Base-by-base conservation (phyloP, 768 basidiomycete species). In the Agrocybe praecox region DNA sequence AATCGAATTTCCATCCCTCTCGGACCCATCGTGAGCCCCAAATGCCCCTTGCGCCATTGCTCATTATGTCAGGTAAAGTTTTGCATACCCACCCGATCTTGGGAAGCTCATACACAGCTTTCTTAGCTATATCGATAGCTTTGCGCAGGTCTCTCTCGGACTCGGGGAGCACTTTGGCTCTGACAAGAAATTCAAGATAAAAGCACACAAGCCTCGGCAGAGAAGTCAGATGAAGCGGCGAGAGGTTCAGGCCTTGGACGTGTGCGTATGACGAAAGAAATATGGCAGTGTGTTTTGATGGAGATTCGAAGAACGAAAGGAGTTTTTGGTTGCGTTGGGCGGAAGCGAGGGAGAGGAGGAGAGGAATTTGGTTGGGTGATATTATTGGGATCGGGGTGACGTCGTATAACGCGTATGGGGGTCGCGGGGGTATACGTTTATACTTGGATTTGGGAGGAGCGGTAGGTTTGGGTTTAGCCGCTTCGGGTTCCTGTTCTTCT, bases 201-300 rank as follows among this genome's bases (percentile, higher is more conserved):
- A 89, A 88, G 1, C 61, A 69, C 6, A 89, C 45, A 2, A 90
- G 72, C 23, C 76, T 80, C 2, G 89, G 88, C 2, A 78, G 71
- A 54, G 76, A 73, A 11, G 72, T 58, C 40, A 89, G 74, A 57
- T 82, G 79, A 6, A 22, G 4, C 17, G 65, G 49, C 66, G 77
- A 62, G 86, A 82, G 90, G 51, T 83, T 74, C 46, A 91, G 73
- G 23, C 89, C 90, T 52, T 84, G 80, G 52, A 84, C 79, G 18
- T 81, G 77, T 76, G 86, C 84, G 58, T 82, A 82, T 11, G 85
- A 86, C 0, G 88, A 87, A 46, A 92, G 74, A 68, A 90, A 91
- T 21, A 89, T 74, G 49, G 76, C 78, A 23, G 84, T 68, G 42
- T 71, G 65, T 5, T 63, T 62, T 61, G 84, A 86, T 0, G 90